Evolutionary conservation across 192 early-diverging fungal species (phyloP), one percentile per base, ranked within the genome.

Genomic region (Mortierella alpina): DNA sequence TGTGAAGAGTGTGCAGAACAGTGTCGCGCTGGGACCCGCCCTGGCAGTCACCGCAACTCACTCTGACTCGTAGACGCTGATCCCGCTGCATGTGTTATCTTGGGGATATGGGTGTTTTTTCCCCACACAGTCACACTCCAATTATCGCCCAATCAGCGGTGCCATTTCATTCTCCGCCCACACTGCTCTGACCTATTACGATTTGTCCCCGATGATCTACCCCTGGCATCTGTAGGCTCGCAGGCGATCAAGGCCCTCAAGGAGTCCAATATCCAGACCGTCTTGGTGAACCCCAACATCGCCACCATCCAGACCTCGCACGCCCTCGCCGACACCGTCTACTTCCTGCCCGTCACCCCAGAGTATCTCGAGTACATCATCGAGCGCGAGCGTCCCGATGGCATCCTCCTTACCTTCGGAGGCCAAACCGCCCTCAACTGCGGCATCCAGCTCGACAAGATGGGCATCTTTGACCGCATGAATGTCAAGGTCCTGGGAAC

Each of bases 241-340:
- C 94, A 99, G 88, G 97, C 97, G 22, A 99, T 99, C 88, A 99
- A 99, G 84, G 97, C 97, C 18, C 85, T 99, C 65, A 91, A 92
- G 68, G 96, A 99, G 82, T 93, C 95, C 44, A 90, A 90, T 20
- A 91, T 99, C 64, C 78, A 98, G 72, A 99, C 98, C 4, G 92
- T 99, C 44, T 86, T 99, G n/a, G 92, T 98, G 68, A 99, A 99
- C 85, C 98, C 98, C 60, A 99, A 99, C 85, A 99, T 99, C 82
- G 98, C 98, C 46, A 99, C 98, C 6, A 95, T 98, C 56, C 98
- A 99, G 89, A 99, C 98, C 44, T 94, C 92, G 40, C 90, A 95
- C 74, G 93, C 91, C 54, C 88, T 99, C 47, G 98, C 98, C 1
- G 94, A 97, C 85, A 88, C 90, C 48, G 96, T 97, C 23, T 99